Base-by-base conservation (phyloP, 768 basidiomycete species). In the Kwoniella sp. region DNA sequence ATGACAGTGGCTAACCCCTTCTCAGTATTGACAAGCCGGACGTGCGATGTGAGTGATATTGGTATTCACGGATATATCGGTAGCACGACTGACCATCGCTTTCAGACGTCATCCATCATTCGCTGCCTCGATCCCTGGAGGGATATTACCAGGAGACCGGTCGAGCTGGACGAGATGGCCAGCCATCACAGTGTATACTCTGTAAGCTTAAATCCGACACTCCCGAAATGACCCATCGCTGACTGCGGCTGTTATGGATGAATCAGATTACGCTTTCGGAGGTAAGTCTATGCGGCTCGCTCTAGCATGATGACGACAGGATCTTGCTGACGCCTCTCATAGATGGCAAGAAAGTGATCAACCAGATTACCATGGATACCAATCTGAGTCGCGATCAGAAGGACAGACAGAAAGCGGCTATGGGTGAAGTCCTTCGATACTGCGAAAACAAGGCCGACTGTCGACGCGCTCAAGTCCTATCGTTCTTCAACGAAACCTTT, bases 61-160 rank as follows among this genome's bases (percentile, higher is more conserved):
- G n/a, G n/a, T n/a, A n/a, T n/a, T n/a, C n/a, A n/a, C n/a, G n/a
- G n/a, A n/a, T n/a, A n/a, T n/a, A n/a, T n/a, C n/a, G n/a, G n/a
- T n/a, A n/a, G n/a, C n/a, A n/a, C n/a, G n/a, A n/a, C n/a, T n/a
- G n/a, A n/a, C n/a, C n/a, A n/a, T n/a, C n/a, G n/a, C n/a, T 45
- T 30, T 2, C 34, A 45, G 81, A 82, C 56, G 95, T 99, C 34
- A 90, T 98, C 58, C 95, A 98, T 74, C 85, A 89, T 65, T 86
- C 87, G 58, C 76, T 96, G 70, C 92, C 95, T 0, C 88, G 87
- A 70, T 88, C 89, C 22, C 79, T 99, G 74, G 92, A 93, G 65
- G 91, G 90, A 86, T 95, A 83, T 67, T 93, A 93, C 73, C 93
- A 98, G 82, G 96, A 99, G 82, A 98, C 95, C 0, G 96, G 96